Evolutionary conservation across 1,139 yeast genomes (phyloP).

Genomic region (Saccharomyces pastorianus): DNA sequence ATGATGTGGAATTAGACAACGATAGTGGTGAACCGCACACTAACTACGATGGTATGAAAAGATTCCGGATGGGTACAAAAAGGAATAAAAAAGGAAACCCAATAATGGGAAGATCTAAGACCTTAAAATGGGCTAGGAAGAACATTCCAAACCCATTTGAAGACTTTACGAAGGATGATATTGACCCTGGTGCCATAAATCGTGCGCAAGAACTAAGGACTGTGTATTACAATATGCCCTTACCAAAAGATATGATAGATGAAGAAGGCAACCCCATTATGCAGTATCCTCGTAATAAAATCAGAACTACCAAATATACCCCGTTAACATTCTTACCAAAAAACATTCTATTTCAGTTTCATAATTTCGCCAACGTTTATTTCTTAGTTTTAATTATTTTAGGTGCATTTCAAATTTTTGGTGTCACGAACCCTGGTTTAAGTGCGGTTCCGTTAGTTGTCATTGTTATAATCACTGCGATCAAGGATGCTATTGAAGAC

Average conservation of each 20-base stretch:
- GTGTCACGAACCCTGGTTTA: slow-evolving; percentile 82
- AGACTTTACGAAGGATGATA: slow-evolving; percentile 20
- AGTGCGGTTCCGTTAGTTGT: slow-evolving; percentile 92
- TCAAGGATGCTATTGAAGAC: slow-evolving; percentile 92
- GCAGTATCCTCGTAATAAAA: slow-evolving; percentile 74
- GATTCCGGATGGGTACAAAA: slow-evolving; percentile 88
- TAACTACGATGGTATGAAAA: slow-evolving; percentile 40
- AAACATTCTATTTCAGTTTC: slow-evolving; percentile 70
- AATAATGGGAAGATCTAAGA: slow-evolving; percentile 34
- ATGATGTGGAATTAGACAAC: slow-evolving; percentile 20
- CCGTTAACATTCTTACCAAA: slow-evolving; percentile 84
- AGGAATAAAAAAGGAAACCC: slow-evolving; percentile 71
- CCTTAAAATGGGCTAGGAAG: slow-evolving; percentile 35
- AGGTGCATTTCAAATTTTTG: slow-evolving; percentile 84
- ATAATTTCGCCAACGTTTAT: slow-evolving; percentile 82
- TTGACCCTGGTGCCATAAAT: slow-evolving; percentile 23
- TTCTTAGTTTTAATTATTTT: slow-evolving; percentile 74
- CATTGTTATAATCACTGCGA: slow-evolving; percentile 78
- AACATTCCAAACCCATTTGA: slow-evolving; percentile 30
- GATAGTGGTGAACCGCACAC: slow-evolving; percentile 26
- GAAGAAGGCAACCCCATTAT: slow-evolving; percentile 53
- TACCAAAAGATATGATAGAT: slow-evolving; percentile 58
- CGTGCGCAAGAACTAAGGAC: slow-evolving; percentile 37
- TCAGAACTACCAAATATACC: slow-evolving; percentile 92
- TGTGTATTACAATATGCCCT: slow-evolving; percentile 57